These are phyloP conservation scores for Malassezia pachydermatis DNA, from an alignment of 1,284 basidiomycete species.

Conservation along the genomic window DNA sequence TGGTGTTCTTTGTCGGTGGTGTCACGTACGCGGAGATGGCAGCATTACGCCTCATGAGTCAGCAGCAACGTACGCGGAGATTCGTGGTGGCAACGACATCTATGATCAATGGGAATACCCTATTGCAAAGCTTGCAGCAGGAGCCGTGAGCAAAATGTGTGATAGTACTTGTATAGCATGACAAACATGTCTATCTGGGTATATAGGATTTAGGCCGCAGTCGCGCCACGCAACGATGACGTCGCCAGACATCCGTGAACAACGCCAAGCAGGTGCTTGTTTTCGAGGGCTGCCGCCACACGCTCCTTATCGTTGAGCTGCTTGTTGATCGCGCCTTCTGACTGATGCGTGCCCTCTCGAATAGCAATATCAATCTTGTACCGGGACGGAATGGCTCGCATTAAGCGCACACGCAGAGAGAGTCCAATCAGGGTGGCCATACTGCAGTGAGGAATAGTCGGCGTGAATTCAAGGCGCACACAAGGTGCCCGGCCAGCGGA, in stretches of 20 bases:
- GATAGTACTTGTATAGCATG: not conserved
- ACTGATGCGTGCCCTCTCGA: slow-evolving; percentile 88
- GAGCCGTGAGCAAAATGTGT: not conserved
- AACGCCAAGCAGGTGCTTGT: slow-evolving; percentile 71
- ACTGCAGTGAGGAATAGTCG: slow-evolving; percentile 94
- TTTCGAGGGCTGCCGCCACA: slow-evolving; percentile 92
- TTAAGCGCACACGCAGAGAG: slow-evolving; percentile 77
- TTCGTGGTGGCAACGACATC: slow-evolving; percentile 38
- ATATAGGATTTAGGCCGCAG: not conserved
- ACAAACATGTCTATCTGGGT: not conserved
- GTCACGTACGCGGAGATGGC: slow-evolving; percentile 95
- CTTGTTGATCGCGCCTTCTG: slow-evolving; percentile 90
- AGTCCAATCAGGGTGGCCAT: slow-evolving; percentile 96
- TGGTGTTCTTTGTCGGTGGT: slow-evolving; percentile 96
- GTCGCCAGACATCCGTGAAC: slow-evolving; percentile 73
- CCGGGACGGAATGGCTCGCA: slow-evolving; percentile 77
- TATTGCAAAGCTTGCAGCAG: slow-evolving; percentile 16
- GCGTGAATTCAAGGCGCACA: slow-evolving; percentile 60
- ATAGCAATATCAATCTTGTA: slow-evolving; percentile 92
- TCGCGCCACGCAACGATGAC: slow-evolving; percentile 50
- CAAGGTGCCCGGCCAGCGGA: slow-evolving; percentile 45
- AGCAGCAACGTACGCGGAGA: slow-evolving; percentile 44
- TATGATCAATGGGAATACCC: slow-evolving; percentile 28
- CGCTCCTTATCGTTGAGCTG: slow-evolving; percentile 98
- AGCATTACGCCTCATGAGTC: slow-evolving; percentile 77